Base-by-base conservation (phyloP, 139 green algal species). In the Picochlorum sp. region DNA sequence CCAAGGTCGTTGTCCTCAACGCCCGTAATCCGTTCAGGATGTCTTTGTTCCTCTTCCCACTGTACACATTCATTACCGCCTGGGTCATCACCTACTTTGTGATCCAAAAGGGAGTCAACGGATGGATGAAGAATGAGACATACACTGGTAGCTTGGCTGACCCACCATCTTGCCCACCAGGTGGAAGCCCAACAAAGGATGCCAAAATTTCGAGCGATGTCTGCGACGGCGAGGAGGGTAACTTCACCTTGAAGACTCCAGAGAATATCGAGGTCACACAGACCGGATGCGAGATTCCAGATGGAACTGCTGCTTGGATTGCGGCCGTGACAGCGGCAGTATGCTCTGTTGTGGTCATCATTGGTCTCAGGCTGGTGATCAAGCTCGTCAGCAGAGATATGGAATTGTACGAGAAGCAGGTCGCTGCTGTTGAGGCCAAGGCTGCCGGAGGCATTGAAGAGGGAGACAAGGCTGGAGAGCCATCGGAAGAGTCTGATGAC, bases 71-170 rank as follows among this genome's bases (percentile, higher is more conserved):
- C 34, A 14, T 82, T 11, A 76, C 74, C 45, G 44, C 83, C 23
- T 79, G 78, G 49, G 34, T 88, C 18, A 84, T 79, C 56, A 58
- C 66, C 2, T 80, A 83, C 59, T 84, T 85, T 65, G 80, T 91
- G 63, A 81, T 85, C 49, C 76, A 86, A 60, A 87, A 80, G 28
- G 74, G 73, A 49, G 47, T 65, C 62, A 76, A 76, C 28, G 72
- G 61, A 52, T 55, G 34, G 34, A 55, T 56, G 37, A 66, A 66
- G 34, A 65, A 52, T 11, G 23, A 55, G 23, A 65, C 58, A n/a
- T 65, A 65, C 58, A 65, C 58, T 18, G 23, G 58, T 4, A 51
- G 18, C 4, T 28, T 51, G 20, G 14, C 58, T 52, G 58, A 51
- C 23, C 58, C 58, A n/a, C 51, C 51, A 30, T 59, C 51, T 28